Conservation (phyloP, 2,329 filamentous ascomycete species). For the Reticulascus tulasneorum region DNA sequence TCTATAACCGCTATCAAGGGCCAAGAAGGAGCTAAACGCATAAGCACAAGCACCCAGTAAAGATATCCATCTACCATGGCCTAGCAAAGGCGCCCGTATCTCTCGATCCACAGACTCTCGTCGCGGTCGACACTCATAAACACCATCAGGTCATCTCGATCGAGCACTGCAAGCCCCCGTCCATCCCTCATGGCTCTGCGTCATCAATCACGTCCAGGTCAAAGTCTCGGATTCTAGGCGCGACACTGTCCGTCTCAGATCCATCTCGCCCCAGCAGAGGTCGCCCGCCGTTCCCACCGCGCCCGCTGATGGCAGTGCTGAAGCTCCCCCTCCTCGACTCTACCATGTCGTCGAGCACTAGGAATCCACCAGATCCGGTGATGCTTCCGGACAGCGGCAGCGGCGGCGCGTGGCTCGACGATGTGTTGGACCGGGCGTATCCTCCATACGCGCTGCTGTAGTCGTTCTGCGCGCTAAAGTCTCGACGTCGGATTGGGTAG, state of each 20-base stretch:
- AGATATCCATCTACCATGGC: too few species aligned
- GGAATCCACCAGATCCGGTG: slow-evolving; percentile 15
- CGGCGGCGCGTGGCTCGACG: slow-evolving; percentile 10
- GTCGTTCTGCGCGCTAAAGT: slow-evolving; percentile 7
- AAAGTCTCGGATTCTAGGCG: slow-evolving; percentile 32
- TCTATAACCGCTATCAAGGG: too few species aligned
- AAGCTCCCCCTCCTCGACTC: slow-evolving; percentile 20
- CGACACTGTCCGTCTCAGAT: slow-evolving; percentile 18
- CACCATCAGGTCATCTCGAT: too few species aligned
- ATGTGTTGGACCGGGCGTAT: slow-evolving; percentile 11
- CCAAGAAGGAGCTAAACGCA: too few species aligned
- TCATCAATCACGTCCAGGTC: slow-evolving; percentile 30
- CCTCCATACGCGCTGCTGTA: slow-evolving; percentile 6
- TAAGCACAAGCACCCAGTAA: too few species aligned
- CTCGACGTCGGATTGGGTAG: slow-evolving; percentile 14
- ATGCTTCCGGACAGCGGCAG: slow-evolving; percentile 11
- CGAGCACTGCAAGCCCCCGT: too few species aligned
- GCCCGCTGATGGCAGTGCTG: slow-evolving; percentile 15
- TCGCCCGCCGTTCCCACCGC: slow-evolving; percentile 1
- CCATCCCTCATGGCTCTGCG: slow-evolving; percentile 18
- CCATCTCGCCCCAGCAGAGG: slow-evolving; percentile 15
- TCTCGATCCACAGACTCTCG: too few species aligned
- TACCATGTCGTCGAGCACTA: slow-evolving; percentile 20
- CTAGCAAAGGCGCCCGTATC: too few species aligned
- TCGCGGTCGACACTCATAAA: too few species aligned